These are phyloP conservation scores for Cutaneotrichosporon curvatum DNA, from an alignment of 1,284 basidiomycete species.

Conservation along the genomic window DNA sequence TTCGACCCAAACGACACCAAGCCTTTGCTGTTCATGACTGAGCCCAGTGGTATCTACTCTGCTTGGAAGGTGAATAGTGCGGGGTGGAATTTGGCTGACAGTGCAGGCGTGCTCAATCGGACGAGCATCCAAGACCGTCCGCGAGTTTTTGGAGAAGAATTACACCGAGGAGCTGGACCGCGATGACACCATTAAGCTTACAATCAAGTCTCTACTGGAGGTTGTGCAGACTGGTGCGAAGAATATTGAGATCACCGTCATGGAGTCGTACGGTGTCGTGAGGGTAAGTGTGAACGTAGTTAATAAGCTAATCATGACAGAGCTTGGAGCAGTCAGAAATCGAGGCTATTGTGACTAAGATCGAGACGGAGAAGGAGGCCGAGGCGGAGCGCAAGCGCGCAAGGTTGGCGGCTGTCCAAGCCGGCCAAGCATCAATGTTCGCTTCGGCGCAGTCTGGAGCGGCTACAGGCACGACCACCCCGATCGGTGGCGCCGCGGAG, in stretches of 20 bases:
- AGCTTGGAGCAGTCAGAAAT: constrained; percentile 79
- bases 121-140: constrained; percentile 93
- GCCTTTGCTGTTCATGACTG: constrained; percentile 91
- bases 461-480: constrained; percentile 20
- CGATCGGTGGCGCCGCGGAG: constrained; percentile 11
- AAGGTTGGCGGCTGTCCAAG: constrained; percentile 61
- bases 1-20: constrained; percentile 88
- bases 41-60: constrained; percentile 95
- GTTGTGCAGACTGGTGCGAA: constrained; percentile 99
- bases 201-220: constrained; percentile 91
- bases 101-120: constrained; percentile 91
- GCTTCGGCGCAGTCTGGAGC: constrained; percentile 27
- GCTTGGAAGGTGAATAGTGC: constrained; percentile 80
- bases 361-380: constrained; percentile 93
- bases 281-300: too few relatives aligned
- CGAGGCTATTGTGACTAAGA: constrained; percentile 79
- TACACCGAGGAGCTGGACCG: constrained; percentile 83
- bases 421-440: constrained; percentile 41
- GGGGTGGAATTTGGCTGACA: not conserved
- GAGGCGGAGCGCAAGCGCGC: constrained; percentile 81
- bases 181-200: constrained; percentile 88
- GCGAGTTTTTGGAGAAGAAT: constrained; percentile 98
- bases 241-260: constrained; percentile 96
- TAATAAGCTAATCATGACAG: constrained; percentile 46
- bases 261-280: constrained; percentile 87